Base-by-base conservation (phyloP, 1,284 basidiomycete species). In the Cutaneotrichosporon mucoides region DNA sequence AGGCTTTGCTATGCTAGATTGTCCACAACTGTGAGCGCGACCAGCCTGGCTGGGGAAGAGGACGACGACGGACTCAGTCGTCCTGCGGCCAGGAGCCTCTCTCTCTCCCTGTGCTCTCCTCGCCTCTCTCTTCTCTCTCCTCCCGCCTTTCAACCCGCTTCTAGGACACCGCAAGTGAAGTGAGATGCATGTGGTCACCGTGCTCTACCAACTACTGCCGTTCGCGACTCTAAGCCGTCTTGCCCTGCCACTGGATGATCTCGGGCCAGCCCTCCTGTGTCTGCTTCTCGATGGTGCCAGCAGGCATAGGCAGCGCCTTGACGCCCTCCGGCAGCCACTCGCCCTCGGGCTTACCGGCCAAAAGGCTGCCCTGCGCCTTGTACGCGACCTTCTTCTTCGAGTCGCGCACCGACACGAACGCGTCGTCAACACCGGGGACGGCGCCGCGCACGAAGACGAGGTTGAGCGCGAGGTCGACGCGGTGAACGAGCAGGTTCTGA, bases 401-500 rank as follows among this genome's bases (percentile, higher is more conserved):
- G 74, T 97, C 92, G 12, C 84, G 82, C 48, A 95, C 79, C 58
- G 87, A 72, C 36, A 89, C 86, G 56, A 79, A 80, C 13, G 77
- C 75, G 40, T 82, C 81, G 51, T 83, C 81, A 6, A 77, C 72
- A 0, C 84, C 84, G 2, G 84, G 83, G 0, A 85, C 81, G 36
- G 73, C 71, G 6, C 84, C 84, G 60, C 83, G 81, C 53, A 99
- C 88, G 74, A 90, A 97, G 61, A 99, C 82, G 51, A 97, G 83
- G 77, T 96, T 88, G 56, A 95, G 85, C 12, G 82, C 80, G 15
- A 85, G 85, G 80, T 99, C 95, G 60, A 99, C 84, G 37, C 92
- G 88, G 60, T 95, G 84, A 38, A 98, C 92, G 1, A 87, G 80
- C 36, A 98, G 85, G 75, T 97, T 99, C 75, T 95, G 92, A 10